Evolutionary conservation across 495 filamentous ascomycete genomes (phyloP), one percentile per base, ranked within the genome.

Genomic region (Aspergillus nanangensis): DNA sequence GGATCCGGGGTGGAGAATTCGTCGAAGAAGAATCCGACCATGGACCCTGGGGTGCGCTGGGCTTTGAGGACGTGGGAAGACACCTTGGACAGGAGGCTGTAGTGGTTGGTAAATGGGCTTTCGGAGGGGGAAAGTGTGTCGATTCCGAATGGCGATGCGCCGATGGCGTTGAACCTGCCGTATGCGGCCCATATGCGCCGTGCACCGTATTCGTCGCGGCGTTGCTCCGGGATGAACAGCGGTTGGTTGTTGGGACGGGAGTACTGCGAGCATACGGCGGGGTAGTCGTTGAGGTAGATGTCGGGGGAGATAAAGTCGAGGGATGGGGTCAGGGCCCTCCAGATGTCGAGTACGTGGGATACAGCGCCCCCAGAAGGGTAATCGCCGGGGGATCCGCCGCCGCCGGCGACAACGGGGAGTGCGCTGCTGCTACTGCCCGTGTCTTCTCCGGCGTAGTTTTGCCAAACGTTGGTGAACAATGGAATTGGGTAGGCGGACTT

Each of bases 171-270:
- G 44, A 67, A 71, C 2, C 59, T 62, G 0, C 70, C 72, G 48
- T 62, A 66, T 1, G 74, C 72, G 1, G 46, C 44, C 70, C 66
- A 75, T 20, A 75, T 63, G 7, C 72, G 55, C 41, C 72, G 45
- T 8, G 66, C 72, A 3, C 71, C 70, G 41, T 71, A 67, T 21
- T 74, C 72, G 48, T 77, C 74, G 10, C 66, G 56, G 4, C 66
- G 58, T 50, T 77, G 74, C 55, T 75, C 74, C 13, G 75, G 73
- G 41, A 77, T 75, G 57, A 77, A 74, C 14, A 77, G 62, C 1
- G 72, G 62, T 47, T 75, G 70, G 43, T 69, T 62, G 8, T 57
- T n/a, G n/a, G n/a, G 54, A 47, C 70, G 67, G n/a, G 62, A 44
- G 50, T 78, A 78, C 23, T 69, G 62, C 1, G 27, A 51, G 41